Evolutionary conservation across 805 yeast genomes (phyloP).

Genomic region (Ogataea naganishii): DNA sequence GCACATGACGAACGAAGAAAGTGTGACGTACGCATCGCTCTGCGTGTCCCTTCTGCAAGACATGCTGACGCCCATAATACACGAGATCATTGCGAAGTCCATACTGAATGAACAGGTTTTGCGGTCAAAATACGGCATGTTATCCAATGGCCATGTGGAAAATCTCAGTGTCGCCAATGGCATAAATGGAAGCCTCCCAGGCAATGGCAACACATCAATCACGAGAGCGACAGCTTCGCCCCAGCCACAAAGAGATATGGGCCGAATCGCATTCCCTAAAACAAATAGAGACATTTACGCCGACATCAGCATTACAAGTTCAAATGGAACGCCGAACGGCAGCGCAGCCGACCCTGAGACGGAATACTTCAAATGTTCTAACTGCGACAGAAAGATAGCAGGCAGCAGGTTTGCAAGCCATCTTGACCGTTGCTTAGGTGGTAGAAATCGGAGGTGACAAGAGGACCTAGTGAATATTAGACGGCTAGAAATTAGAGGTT

Average conservation of each 20-base stretch:
- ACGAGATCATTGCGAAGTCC: conserved; percentile 21
- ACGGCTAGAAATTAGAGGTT: no score
- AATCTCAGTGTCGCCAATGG: neutral
- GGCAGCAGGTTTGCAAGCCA: conserved; percentile 93
- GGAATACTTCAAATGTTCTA: conserved; percentile 64
- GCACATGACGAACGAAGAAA: conserved; percentile 7
- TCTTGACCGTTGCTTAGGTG: conserved; percentile 79
- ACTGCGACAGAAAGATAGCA: conserved; percentile 80
- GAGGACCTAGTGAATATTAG: no score
- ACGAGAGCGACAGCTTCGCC: conserved; percentile 1
- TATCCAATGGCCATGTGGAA: conserved; percentile 15
- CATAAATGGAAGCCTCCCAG: neutral
- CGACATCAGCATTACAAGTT: no score
- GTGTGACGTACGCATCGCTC: conserved; percentile 21
- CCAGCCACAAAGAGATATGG: conserved; percentile 15
- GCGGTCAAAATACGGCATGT: conserved; percentile 22
- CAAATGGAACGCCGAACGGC: conserved; percentile 9
- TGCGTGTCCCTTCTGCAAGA: conserved; percentile 22
- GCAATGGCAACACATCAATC: conserved; percentile 1
- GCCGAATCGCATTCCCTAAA: conserved; percentile 15
- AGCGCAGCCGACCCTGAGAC: conserved; percentile 7
- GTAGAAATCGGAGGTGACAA: conserved; percentile 41
- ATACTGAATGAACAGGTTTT: conserved; percentile 22
- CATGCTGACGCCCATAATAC: conserved; percentile 25
- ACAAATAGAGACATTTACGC: conserved; percentile 24